These are phyloP conservation scores for Kwoniella mangroviensis DNA, from an alignment of 768 basidiomycete genomes.

Conservation along the genomic window DNA sequence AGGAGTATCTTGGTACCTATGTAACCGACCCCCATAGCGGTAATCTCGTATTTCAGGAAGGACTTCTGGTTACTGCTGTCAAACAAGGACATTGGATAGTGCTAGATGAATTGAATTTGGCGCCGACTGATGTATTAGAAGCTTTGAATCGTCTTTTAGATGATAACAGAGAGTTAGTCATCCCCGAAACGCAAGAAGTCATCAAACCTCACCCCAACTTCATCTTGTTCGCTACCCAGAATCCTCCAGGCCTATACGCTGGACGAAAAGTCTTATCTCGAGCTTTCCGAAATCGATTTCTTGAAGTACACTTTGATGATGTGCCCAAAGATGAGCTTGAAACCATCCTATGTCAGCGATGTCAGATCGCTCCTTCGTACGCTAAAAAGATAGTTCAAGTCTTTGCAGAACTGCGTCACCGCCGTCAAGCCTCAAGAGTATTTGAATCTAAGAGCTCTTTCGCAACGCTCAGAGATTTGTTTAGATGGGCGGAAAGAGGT, in stretches of 20 bases:
- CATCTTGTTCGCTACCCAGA: constrained; percentile 98
- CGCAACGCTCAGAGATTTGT: constrained; percentile 93
- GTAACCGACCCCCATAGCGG: constrained; percentile 89
- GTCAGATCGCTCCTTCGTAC: constrained; percentile 90
- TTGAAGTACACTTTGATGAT: constrained; percentile 96
- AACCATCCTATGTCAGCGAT: constrained; percentile 88
- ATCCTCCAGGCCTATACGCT: constrained; percentile 93
- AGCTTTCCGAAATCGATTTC: constrained; percentile 94
- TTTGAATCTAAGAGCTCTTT: constrained; percentile 98
- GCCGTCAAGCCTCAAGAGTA: constrained; percentile 84
- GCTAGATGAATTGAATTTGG: constrained; percentile 94
- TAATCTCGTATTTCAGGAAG: constrained; percentile 93
- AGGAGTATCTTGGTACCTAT: constrained; percentile 97
- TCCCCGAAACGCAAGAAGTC: constrained; percentile 95
- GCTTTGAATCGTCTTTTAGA: constrained; percentile 94
- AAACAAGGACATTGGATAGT: constrained; percentile 96
- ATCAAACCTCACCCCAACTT: constrained; percentile 92
- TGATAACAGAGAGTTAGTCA: constrained; percentile 93
- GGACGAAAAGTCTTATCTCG: constrained; percentile 93
- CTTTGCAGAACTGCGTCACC: constrained; percentile 89
- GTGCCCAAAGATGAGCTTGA: constrained; percentile 93
- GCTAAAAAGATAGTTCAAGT: constrained; percentile 87
- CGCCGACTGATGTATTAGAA: constrained; percentile 96
- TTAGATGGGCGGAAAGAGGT: constrained; percentile 93
- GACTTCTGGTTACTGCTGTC: constrained; percentile 87